Evolutionary conservation across 345 rosid species (phyloP).

Genomic region (Lepidium africanum): DNA sequence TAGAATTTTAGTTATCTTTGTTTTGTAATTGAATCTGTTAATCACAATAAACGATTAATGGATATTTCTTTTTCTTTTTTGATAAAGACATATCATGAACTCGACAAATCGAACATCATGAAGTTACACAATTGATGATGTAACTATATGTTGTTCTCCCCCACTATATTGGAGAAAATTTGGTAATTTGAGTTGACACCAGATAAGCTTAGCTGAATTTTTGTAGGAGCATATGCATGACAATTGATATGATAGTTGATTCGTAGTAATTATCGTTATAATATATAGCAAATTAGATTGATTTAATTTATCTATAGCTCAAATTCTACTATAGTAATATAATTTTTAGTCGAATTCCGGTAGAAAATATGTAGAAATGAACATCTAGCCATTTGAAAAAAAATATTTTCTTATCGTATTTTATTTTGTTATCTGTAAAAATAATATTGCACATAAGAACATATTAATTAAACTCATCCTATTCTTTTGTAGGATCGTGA

Average conservation of each 20-base stretch:
- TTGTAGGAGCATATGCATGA: not conserved
- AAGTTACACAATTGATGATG: conserved; percentile 4
- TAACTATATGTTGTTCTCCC: not conserved
- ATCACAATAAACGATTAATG: not conserved
- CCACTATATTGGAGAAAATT: conserved; percentile 12
- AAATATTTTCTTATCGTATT: not conserved
- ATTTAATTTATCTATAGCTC: no score
- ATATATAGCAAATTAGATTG: no score
- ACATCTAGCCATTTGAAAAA: no score
- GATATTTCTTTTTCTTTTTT: not conserved
- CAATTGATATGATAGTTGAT: conserved; percentile 13
- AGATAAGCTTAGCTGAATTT: conserved; percentile 1
- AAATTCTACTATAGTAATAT: no score
- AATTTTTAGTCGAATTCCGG: no score
- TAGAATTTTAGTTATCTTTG: not conserved
- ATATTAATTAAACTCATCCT: no score
- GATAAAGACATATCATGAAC: not conserved
- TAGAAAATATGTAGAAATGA: no score
- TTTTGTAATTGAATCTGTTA: not conserved
- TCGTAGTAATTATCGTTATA: not conserved
- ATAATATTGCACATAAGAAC: not conserved
- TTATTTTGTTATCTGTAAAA: not conserved
- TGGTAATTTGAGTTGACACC: conserved; percentile 21
- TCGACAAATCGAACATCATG: not conserved
- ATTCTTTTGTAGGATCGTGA: no score